Conservation (phyloP, 352 stramenopile genomes). For the Globisporangium spiculum region DNA sequence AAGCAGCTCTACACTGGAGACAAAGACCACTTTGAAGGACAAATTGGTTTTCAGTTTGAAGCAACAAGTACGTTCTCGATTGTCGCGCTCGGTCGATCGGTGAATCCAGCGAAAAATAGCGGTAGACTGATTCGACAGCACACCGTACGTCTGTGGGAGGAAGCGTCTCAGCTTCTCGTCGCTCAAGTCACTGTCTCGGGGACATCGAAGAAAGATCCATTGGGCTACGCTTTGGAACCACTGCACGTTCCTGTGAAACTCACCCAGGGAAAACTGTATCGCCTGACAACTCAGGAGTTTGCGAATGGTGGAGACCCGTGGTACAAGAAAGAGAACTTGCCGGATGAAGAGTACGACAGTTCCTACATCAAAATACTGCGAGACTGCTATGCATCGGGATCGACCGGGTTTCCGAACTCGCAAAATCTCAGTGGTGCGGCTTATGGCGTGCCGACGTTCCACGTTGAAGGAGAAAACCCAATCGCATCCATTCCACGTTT, state of each 20-base stretch:
- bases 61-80: slow-evolving; percentile 78
- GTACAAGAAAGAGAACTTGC: slow-evolving; percentile 89
- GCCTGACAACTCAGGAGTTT: slow-evolving; percentile 84
- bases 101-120: slow-evolving; percentile 64
- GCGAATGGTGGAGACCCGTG: slow-evolving; percentile 84
- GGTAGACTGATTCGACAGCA: slow-evolving; percentile 69
- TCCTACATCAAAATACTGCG: slow-evolving; percentile 86
- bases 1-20: slow-evolving; percentile 86
- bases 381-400: slow-evolving; percentile 84
- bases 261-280: slow-evolving; percentile 83
- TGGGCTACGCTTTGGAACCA: slow-evolving; percentile 77
- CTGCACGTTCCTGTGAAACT: slow-evolving; percentile 52
- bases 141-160: slow-evolving; percentile 81
- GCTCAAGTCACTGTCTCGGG: slow-evolving; percentile 61
- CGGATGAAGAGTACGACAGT: slow-evolving; percentile 82
- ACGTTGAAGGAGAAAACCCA: slow-evolving; percentile 75
- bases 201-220: slow-evolving; percentile 58
- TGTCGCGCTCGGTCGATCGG: slow-evolving; percentile 75
- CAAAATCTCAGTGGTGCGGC: slow-evolving; percentile 83
- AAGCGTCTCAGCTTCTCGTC: slow-evolving; percentile 66
- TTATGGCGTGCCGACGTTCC: slow-evolving; percentile 83
- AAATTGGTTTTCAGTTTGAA: slow-evolving; percentile 90
- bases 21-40: slow-evolving; percentile 88
- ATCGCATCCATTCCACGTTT: slow-evolving; percentile 62
- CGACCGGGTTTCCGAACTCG: slow-evolving; percentile 77